Evolutionary conservation across 225 moss, liverwort and hornwort species (phyloP).

Genomic region (Bryum argenteum): DNA sequence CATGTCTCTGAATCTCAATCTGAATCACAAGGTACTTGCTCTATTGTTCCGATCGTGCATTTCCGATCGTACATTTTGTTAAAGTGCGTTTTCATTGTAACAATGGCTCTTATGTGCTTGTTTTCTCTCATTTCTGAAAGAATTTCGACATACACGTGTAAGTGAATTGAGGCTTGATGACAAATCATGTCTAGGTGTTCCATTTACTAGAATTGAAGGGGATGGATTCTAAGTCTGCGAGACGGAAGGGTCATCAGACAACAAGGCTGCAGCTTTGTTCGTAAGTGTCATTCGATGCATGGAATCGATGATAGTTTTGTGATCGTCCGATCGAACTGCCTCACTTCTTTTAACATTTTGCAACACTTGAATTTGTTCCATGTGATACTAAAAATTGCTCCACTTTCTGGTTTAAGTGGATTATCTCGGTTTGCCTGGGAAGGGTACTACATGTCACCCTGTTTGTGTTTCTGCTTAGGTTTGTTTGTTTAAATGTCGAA

Average conservation of each 20-base stretch:
- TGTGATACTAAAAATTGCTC: background rate
- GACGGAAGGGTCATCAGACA: constrained; percentile 22
- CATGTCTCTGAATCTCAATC: constrained; percentile 14
- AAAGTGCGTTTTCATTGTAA: too few species aligned
- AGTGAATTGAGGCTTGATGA: too few species aligned
- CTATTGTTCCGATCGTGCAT: too few species aligned
- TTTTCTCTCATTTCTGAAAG: too few species aligned
- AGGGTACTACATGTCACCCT: constrained; percentile 54
- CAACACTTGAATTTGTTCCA: background rate
- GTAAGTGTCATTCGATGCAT: constrained; percentile 10
- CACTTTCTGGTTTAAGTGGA: constrained; percentile 46
- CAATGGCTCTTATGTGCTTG: too few species aligned
- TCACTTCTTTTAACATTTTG: constrained; percentile 9
- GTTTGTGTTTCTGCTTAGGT: constrained; percentile 9
- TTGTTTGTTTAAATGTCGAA: background rate
- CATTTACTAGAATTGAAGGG: constrained; percentile 30
- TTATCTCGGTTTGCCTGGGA: constrained; percentile 73
- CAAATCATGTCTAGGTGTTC: too few species aligned
- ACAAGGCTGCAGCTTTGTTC: constrained; percentile 19
- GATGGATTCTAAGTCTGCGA: constrained; percentile 20
- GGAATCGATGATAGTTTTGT: background rate
- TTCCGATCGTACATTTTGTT: too few species aligned
- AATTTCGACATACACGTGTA: too few species aligned
- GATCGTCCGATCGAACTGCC: background rate
- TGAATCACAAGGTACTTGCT: constrained; percentile 37